Conservation (phyloP, 163 green algal species). For the Picocystis sp. region DNA sequence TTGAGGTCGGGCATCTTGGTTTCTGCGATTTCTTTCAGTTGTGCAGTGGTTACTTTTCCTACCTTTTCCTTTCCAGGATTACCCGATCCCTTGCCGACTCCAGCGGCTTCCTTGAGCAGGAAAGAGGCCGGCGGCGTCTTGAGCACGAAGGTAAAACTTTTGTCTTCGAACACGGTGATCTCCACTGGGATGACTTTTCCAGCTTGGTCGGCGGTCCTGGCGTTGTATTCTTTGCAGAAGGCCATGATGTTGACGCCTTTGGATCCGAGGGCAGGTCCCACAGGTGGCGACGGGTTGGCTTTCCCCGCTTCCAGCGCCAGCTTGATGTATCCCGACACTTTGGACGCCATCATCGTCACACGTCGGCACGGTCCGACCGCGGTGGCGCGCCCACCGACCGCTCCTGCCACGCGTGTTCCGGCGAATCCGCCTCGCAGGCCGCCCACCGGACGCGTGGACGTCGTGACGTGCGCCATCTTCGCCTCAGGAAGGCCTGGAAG, state of each 20-base stretch:
- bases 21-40: slow-evolving; percentile 86
- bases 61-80: slow-evolving; percentile 64
- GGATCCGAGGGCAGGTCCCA: slow-evolving; percentile 88
- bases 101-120: slow-evolving; percentile 86
- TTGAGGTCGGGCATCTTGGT: slow-evolving; percentile 98
- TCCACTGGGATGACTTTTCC: slow-evolving; percentile 94
- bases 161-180: slow-evolving; percentile 95
- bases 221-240: slow-evolving; percentile 99
- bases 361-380: no score
- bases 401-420: no score
- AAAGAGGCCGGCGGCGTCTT: slow-evolving; percentile 92
- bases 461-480: no score
- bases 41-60: slow-evolving; percentile 71
- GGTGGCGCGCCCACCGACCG: no score
- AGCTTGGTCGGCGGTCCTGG: slow-evolving; percentile 75
- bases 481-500: no score
- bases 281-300: slow-evolving; percentile 87
- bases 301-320: slow-evolving; percentile 92
- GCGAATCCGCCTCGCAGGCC: no score
- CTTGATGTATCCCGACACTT: slow-evolving; percentile 87
- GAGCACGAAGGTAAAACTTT: slow-evolving; percentile 92
- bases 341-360: slow-evolving; percentile 12
- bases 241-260: slow-evolving; percentile 99
- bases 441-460: no score
- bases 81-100: slow-evolving; percentile 58